Evolutionary conservation across 176 grass and related monocot genomes (phyloP).

Genomic region (Sorghum bicolor): DNA sequence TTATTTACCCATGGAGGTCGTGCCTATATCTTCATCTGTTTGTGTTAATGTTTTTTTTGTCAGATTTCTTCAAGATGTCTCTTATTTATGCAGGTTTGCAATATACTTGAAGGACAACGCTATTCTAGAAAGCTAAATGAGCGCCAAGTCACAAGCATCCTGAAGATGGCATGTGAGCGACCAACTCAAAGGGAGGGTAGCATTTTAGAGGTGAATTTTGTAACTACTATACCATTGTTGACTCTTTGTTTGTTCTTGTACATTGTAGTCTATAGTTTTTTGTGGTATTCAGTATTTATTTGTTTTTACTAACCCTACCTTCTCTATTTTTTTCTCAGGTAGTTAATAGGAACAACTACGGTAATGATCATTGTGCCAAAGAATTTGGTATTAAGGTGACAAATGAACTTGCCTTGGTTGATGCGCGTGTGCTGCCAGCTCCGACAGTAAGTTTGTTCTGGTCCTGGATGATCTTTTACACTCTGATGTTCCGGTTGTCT

Average conservation of each 20-base stretch:
- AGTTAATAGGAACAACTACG: conserved; percentile 43
- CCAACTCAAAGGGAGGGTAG: conserved; percentile 46
- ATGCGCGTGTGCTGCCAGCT: conserved; percentile 65
- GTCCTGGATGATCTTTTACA: background rate
- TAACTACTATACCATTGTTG: background rate
- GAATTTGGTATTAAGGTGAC: conserved; percentile 71
- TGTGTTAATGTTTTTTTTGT: background rate
- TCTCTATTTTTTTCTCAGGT: conserved; percentile 38
- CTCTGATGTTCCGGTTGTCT: background rate
- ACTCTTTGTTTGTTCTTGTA: background rate
- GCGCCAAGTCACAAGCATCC: conserved; percentile 48
- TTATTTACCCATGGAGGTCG: conserved; percentile 80
- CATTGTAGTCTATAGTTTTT: background rate
- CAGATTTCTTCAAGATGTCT: background rate
- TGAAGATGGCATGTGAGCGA: conserved; percentile 56
- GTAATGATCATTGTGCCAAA: conserved; percentile 46
- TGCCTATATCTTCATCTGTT: background rate
- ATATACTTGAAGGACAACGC: conserved; percentile 61
- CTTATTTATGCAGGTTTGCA: conserved; percentile 52
- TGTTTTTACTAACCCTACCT: background rate
- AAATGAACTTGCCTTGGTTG: conserved; percentile 53
- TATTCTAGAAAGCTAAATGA: conserved; percentile 67
- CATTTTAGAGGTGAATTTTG: conserved; percentile 44
- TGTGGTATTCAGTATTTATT: background rate
- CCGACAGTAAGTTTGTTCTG: conserved; percentile 40